Base-by-base conservation (phyloP, 2,329 filamentous ascomycete species). In the Thielaviopsis euricoi region DNA sequence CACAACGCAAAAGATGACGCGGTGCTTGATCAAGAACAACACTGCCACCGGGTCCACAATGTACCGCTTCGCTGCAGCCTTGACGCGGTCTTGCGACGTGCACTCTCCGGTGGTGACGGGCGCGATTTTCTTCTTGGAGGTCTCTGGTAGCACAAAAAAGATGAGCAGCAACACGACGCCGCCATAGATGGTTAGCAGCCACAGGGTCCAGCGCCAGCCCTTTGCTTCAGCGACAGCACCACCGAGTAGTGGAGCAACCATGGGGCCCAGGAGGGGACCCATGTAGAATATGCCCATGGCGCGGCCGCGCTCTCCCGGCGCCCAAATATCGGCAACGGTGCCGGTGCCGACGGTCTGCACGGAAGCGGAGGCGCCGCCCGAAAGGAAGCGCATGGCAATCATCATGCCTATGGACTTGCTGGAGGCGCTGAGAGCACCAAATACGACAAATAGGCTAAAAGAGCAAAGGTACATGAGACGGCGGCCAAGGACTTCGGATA, bases 221-320 rank as follows among this genome's bases (percentile, higher is more conserved):
- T 85, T 82, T 6, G 69, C 74, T 63, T 87, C 71, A 9, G 84
- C 76, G n/a, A 94, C 70, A 0, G 77, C 80, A 50, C 87, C 88
- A 56, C 87, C 88, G 33, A 93, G 74, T 56, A 93, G 85, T 1
- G 88, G 88, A 0, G 85, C 82, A 6, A 91, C 68, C 15, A 93
- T 70, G 0, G 88, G 88, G 0, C 87, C 87, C 53, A 82, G 77
- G 9, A 93, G 70, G 0, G 88, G 87, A 0, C 88, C 88, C 0
- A 93, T 75, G 64, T 90, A 93, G 69, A 91, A 93, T 48, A 87
- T 71, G 46, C 85, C 81, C 87, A 93, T 93, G n/a, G 87, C 87
- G 17, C 73, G 74, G 2, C 88, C 88, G 54, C 88, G 75, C 67
- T 91, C 83, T 53, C 73, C 76, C 0, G 81, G 70, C 62, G 88